Evolutionary conservation across 179 eudicot genomes (phyloP).

Genomic region (Spinacia oleracea): DNA sequence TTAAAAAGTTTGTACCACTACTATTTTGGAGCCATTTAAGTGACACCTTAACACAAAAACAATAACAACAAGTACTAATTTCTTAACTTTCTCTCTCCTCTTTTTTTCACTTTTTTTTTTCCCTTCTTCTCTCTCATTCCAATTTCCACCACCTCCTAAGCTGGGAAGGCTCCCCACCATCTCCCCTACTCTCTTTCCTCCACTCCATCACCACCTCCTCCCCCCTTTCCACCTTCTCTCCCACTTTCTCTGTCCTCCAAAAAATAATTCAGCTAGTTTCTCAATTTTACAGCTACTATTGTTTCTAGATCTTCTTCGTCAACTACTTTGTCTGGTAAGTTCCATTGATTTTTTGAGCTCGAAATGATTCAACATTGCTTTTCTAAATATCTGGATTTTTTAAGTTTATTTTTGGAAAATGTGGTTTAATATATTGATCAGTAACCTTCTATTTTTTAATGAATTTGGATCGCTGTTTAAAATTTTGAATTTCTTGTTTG

Average conservation of each 20-base stretch:
- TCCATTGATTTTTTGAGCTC: not conserved
- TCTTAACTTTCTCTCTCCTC: not conserved
- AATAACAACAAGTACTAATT: no score
- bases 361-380: not conserved
- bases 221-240: not conserved
- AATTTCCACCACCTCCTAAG: not conserved
- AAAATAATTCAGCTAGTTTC: not conserved
- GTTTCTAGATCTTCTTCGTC: slow-evolving; percentile 24
- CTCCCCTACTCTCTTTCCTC: slow-evolving; percentile 12
- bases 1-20: slow-evolving; percentile 32
- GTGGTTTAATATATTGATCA: slow-evolving; percentile 10
- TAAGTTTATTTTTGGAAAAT: slow-evolving; percentile 8
- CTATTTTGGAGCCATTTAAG: slow-evolving; percentile 36
- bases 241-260: slow-evolving; percentile 7
- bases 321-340: slow-evolving; percentile 14
- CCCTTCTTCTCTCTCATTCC: slow-evolving; percentile 14
- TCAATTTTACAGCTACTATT: not conserved
- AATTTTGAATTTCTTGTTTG: slow-evolving; percentile 4
- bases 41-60: slow-evolving; percentile 41
- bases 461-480: slow-evolving; percentile 4
- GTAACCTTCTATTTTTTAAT: not conserved
- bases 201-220: slow-evolving; percentile 33
- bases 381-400: slow-evolving; percentile 2
- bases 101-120: slow-evolving; percentile 7
- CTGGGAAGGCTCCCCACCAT: slow-evolving; percentile 12